phyloP scores from a whole-genome alignment of 2,329 filamentous ascomycete genomes.

The Pseudopyricularia cyperi region DNA sequence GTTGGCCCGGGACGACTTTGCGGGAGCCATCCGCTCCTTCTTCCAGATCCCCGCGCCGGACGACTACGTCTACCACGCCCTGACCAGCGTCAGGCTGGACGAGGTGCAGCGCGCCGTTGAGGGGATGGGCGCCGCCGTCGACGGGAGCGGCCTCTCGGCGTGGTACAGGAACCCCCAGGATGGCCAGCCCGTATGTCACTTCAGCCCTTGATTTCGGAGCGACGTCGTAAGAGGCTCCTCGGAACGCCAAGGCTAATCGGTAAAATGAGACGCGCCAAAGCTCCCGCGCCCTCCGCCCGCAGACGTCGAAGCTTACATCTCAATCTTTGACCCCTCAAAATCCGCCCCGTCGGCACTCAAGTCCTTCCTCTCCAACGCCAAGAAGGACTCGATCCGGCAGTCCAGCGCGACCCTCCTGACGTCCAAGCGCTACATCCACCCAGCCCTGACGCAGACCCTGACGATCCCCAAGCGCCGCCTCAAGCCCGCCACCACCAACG shows the following conservation, averaged over 20 bases:
- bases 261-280: slow-evolving; percentile 9
- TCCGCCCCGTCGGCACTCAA: slow-evolving; percentile 49
- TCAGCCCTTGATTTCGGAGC: neutral
- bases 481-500: slow-evolving; percentile 19
- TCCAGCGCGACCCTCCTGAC: slow-evolving; percentile 43
- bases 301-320: slow-evolving; percentile 54
- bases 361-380: slow-evolving; percentile 50
- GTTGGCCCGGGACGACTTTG: slow-evolving; percentile 27
- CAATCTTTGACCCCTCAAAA: slow-evolving; percentile 48
- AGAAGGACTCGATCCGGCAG: slow-evolving; percentile 45
- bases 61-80: slow-evolving; percentile 37
- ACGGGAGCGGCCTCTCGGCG: slow-evolving; percentile 31
- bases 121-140: slow-evolving; percentile 24
- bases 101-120: slow-evolving; percentile 33
- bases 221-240: neutral
- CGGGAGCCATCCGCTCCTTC: slow-evolving; percentile 27
- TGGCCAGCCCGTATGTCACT: slow-evolving; percentile 10
- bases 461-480: slow-evolving; percentile 33
- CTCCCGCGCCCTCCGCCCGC: slow-evolving; percentile 33
- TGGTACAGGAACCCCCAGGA: slow-evolving; percentile 31
- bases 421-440: slow-evolving; percentile 36
- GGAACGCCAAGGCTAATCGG: neutral
- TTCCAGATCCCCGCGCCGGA: slow-evolving; percentile 31
- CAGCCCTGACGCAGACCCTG: slow-evolving; percentile 21
- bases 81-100: slow-evolving; percentile 32